A percentile compares a stretch with the other conserved stretches of the same genome.
Evolutionary conservation across 2,329 filamentous ascomycete genomes (phyloP).

Genomic region (Endothia cerciana): DNA sequence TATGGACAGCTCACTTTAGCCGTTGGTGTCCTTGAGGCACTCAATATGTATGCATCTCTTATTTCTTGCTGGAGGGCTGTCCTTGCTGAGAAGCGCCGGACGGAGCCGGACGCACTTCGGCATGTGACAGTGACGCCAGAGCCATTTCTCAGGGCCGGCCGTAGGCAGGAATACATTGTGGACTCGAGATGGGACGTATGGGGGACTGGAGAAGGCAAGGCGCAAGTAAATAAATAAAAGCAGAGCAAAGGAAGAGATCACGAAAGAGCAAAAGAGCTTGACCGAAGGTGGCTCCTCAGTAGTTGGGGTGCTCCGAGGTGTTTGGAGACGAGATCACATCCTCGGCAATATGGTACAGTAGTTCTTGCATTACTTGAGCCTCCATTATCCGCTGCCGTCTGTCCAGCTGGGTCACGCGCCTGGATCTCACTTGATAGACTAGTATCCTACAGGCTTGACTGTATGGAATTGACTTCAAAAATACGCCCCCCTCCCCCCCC

Average conservation of each 20-base stretch:
- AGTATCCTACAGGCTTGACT: not conserved
- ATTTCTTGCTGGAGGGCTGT: conserved; percentile 65
- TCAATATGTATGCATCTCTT: conserved; percentile 91
- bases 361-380: conserved; percentile 14
- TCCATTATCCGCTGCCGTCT: conserved; percentile 22
- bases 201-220: not conserved
- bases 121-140: conserved; percentile 27
- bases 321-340: conserved; percentile 23
- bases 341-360: conserved; percentile 25
- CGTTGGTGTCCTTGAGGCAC: conserved; percentile 86
- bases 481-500: no score
- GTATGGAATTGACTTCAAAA: not conserved
- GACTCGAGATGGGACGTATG: not conserved
- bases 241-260: not conserved
- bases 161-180: conserved; percentile 39
- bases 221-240: no score
- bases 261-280: not conserved
- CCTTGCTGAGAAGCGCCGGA: conserved; percentile 52
- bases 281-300: not conserved
- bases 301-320: not conserved
- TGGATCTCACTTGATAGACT: not conserved
- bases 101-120: conserved; percentile 26
- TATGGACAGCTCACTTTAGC: conserved; percentile 65
- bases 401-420: not conserved
- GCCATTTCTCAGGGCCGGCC: conserved; percentile 17